phyloP scores from a whole-genome alignment of 2,329 filamentous ascomycete genomes.

The Coleophoma crateriformis region DNA sequence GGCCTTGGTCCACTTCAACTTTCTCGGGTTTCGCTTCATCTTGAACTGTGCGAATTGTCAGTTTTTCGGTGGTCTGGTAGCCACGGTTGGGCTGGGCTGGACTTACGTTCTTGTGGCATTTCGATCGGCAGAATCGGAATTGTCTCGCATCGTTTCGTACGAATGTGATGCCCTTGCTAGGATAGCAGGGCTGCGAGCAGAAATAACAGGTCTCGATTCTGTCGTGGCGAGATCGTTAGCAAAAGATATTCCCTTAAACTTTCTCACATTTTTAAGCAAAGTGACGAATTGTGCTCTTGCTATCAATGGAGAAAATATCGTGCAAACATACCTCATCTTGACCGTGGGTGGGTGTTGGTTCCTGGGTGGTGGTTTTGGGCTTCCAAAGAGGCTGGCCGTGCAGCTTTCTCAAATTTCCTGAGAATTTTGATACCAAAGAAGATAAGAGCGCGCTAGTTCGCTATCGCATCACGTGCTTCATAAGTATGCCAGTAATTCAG shows the following conservation, averaged over 20 bases:
- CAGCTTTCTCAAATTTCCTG: background rate
- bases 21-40: slow-evolving; percentile 97
- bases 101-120: slow-evolving; percentile 54
- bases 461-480: background rate
- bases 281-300: background rate
- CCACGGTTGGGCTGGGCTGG: too few species aligned
- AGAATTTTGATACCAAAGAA: background rate
- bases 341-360: slow-evolving; percentile 1
- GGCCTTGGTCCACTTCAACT: slow-evolving; percentile 95
- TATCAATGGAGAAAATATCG: background rate
- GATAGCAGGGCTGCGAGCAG: slow-evolving; percentile 64
- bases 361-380: slow-evolving; percentile 2
- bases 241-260: background rate
- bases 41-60: slow-evolving; percentile 56
- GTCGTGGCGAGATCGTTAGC: background rate
- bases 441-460: background rate
- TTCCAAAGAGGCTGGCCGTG: background rate
- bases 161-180: slow-evolving; percentile 49
- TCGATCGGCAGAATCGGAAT: slow-evolving; percentile 49
- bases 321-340: slow-evolving; percentile 18
- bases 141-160: slow-evolving; percentile 34
- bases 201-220: slow-evolving; percentile 64
- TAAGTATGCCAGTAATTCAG: too few species aligned
- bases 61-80: background rate
- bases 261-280: background rate